These are phyloP conservation scores for Verbascum thapsus DNA, from an alignment of 257 asterid species.

Conservation along the genomic window DNA sequence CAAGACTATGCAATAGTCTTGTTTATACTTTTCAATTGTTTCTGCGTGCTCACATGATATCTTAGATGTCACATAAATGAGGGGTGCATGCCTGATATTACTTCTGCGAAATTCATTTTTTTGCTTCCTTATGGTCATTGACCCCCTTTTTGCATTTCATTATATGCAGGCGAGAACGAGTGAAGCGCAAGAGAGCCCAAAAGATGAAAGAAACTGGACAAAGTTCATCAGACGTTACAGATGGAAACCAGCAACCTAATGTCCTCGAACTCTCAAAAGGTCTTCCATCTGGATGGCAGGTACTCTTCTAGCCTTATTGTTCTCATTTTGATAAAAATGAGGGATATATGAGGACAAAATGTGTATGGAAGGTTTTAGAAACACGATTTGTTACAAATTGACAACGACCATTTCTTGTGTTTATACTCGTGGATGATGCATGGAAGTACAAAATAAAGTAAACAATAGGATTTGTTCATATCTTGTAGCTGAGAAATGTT, in stretches of 20 bases:
- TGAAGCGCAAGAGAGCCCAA: slow-evolving; percentile 78
- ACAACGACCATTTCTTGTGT: too few species aligned
- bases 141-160: slow-evolving; percentile 8
- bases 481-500: neutral
- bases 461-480: neutral
- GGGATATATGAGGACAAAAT: neutral
- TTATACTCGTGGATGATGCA: neutral
- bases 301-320: slow-evolving; percentile 28
- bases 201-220: slow-evolving; percentile 49
- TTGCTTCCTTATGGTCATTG: neutral
- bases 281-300: slow-evolving; percentile 98
- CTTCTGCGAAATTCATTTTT: neutral
- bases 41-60: neutral
- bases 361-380: neutral
- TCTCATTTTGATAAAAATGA: slow-evolving; percentile 4
- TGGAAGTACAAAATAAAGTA: neutral
- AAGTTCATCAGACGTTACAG: slow-evolving; percentile 43
- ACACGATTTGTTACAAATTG: too few species aligned
- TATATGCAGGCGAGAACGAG: slow-evolving; percentile 88
- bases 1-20: neutral
- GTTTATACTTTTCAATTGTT: neutral
- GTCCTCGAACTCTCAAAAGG: slow-evolving; percentile 61
- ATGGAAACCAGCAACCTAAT: slow-evolving; percentile 53
- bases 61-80: slow-evolving; percentile 11
- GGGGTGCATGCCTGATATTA: neutral